Evolutionary conservation across 2,329 filamentous ascomycete genomes (phyloP).

Genomic region (Fusarium torulosum): DNA sequence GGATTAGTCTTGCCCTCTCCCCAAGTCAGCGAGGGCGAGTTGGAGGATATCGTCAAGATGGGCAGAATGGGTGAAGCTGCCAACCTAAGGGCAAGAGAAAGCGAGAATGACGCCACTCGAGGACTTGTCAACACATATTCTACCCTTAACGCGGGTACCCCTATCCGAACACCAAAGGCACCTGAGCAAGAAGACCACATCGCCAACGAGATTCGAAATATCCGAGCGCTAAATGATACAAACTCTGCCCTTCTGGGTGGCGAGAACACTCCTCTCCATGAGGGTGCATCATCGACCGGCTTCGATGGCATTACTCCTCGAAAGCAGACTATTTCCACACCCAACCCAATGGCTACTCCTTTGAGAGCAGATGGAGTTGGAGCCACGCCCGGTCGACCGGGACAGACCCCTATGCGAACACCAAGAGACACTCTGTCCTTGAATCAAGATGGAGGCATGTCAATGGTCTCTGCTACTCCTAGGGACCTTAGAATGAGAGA

Average conservation of each 20-base stretch:
- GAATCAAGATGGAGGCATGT: slow-evolving; percentile 78
- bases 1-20: slow-evolving; percentile 86
- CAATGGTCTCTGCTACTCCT: slow-evolving; percentile 79
- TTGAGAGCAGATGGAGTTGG: slow-evolving; percentile 76
- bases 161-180: slow-evolving; percentile 91
- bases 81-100: slow-evolving; percentile 77
- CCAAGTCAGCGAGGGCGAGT: slow-evolving; percentile 90
- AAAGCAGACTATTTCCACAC: slow-evolving; percentile 85
- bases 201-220: slow-evolving; percentile 96
- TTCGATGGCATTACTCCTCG: slow-evolving; percentile 88
- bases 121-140: slow-evolving; percentile 91
- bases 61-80: slow-evolving; percentile 92
- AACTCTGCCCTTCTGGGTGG: slow-evolving; percentile 93
- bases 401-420: slow-evolving; percentile 87
- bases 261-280: slow-evolving; percentile 90
- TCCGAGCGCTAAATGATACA: slow-evolving; percentile 89
- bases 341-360: slow-evolving; percentile 95
- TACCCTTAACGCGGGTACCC: slow-evolving; percentile 81
- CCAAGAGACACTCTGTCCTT: slow-evolving; percentile 89
- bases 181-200: slow-evolving; percentile 95
- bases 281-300: slow-evolving; percentile 84
- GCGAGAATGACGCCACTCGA: slow-evolving; percentile 86
- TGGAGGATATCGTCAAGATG: slow-evolving; percentile 99
- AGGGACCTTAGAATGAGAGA: slow-evolving; percentile 80
- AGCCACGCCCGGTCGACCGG: slow-evolving; percentile 76